Evolutionary conservation across 345 rosid genomes (phyloP), one percentile per base, ranked within the genome.

Genomic region (Citrus mangshanensis): DNA sequence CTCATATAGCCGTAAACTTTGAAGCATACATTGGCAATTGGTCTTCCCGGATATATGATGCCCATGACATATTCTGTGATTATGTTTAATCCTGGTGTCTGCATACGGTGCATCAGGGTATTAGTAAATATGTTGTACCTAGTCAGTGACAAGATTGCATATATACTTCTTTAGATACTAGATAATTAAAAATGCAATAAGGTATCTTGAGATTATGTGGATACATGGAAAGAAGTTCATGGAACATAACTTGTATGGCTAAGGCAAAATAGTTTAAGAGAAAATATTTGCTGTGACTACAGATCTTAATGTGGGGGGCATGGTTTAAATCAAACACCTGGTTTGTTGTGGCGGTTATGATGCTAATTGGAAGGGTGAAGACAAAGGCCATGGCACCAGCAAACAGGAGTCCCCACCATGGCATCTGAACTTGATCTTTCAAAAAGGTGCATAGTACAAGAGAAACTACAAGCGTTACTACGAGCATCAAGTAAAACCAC

Each of bases 381-480:
- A 83, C 7, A 62, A 95, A 93, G 49, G 98, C 98, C 86, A 93
- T 85, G 12, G 74, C 90, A 46, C 88, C 79, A 27, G 93, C 97
- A 55, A 93, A 92, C 72, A 95, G 72, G 64, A 95, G 95, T 63
- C 95, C 97, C 97, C 98, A 95, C 97, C 98, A 95, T 67, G 98
- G 98, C 93, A 95, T 88, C 78, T 93, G 97, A 70, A 95, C 91
- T 80, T 95, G 84, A 66, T 92, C 90, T 24, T 89, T 91, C 89
- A 91, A 78, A 88, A 90, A 78, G 78, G 82, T 82, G 81, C 97
- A 93, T 32, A 95, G 88, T 6, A 79, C 80, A 68, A 95, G 91
- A 49, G 98, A 88, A 56, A 83, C 85, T 18, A 72, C 82, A 27
- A 95, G 55, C 46, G 93, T 88, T 21, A 64, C 73, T 37, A 42